A percentile compares a stretch with the other conserved stretches of the same genome.
Conservation (phyloP, 371 early-diverging fungal species). For the Mucor saturninus region DNA sequence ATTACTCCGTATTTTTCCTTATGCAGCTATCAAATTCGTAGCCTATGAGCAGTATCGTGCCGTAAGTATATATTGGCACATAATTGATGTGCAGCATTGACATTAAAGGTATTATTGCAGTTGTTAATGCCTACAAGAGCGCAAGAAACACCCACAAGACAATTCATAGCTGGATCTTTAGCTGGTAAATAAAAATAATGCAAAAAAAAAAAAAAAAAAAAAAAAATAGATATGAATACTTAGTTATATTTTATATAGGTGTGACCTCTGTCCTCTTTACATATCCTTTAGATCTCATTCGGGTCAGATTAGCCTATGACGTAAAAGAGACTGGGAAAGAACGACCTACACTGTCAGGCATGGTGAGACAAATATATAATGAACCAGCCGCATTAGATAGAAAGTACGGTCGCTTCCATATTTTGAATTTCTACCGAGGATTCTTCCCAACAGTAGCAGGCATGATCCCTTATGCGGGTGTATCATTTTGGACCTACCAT, state of each 20-base stretch:
- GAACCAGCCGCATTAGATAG: slow-evolving; percentile 55
- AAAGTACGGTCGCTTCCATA: slow-evolving; percentile 20
- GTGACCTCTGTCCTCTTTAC: slow-evolving; percentile 89
- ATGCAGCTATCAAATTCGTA: slow-evolving; percentile 96
- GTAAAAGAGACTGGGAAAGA: slow-evolving; percentile 46
- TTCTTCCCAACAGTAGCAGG: slow-evolving; percentile 90
- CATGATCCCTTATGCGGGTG: slow-evolving; percentile 96
- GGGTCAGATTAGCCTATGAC: slow-evolving; percentile 93
- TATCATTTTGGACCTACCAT: slow-evolving; percentile 83
- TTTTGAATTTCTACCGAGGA: slow-evolving; percentile 91
- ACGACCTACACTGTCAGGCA: slow-evolving; percentile 39
- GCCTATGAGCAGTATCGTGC: slow-evolving; percentile 87
- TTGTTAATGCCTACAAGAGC: slow-evolving; percentile 72
- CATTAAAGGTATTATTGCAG: slow-evolving; percentile 26
- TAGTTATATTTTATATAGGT: slow-evolving; percentile 52
- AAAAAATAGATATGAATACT: neutral
- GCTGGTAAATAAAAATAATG: slow-evolving; percentile 60
- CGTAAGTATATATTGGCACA: slow-evolving; percentile 39
- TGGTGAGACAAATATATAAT: slow-evolving; percentile 56
- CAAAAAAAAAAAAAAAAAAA: neutral
- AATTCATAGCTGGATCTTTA: slow-evolving; percentile 78
- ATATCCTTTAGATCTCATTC: slow-evolving; percentile 93
- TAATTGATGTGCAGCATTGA: too few relatives aligned
- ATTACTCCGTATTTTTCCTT: slow-evolving; percentile 92
- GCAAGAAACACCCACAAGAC: slow-evolving; percentile 63